Percentiles rank a stretch among this genome's conserved stretches.
phyloP scores from a whole-genome alignment of 805 yeast genomes.

The Metschnikowia noctiluminum region DNA sequence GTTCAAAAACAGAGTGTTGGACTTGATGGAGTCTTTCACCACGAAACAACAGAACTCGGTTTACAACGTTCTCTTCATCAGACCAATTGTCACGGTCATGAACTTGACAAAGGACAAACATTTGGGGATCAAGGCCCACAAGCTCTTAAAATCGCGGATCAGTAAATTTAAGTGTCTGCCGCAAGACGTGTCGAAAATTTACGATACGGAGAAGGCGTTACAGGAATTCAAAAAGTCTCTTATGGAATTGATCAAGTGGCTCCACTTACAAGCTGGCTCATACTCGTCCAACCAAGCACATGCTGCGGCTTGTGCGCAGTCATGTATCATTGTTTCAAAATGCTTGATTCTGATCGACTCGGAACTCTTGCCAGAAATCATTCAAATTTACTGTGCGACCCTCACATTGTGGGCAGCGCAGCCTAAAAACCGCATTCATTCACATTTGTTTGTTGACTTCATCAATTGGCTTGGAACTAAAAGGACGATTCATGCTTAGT shows the following conservation, averaged over 20 bases:
- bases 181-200: slow-evolving; percentile 19
- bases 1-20: slow-evolving; percentile 76
- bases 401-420: slow-evolving; percentile 60
- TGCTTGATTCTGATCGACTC: slow-evolving; percentile 40
- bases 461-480: slow-evolving; percentile 63
- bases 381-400: slow-evolving; percentile 53
- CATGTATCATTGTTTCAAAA: slow-evolving; percentile 64
- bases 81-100: slow-evolving; percentile 60
- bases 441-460: slow-evolving; percentile 68
- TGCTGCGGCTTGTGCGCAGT: slow-evolving; percentile 57
- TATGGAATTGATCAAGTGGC: slow-evolving; percentile 29
- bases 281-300: slow-evolving; percentile 47
- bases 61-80: slow-evolving; percentile 42
- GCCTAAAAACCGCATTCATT: slow-evolving; percentile 44
- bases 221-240: slow-evolving; percentile 20
- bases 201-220: slow-evolving; percentile 16
- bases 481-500: slow-evolving; percentile 1
- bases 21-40: slow-evolving; percentile 64
- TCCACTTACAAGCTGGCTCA: slow-evolving; percentile 44
- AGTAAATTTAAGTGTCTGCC: slow-evolving; percentile 44
- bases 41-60: slow-evolving; percentile 42
- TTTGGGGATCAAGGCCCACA: slow-evolving; percentile 73
- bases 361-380: slow-evolving; percentile 39
- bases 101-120: slow-evolving; percentile 64
- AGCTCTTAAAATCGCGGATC: slow-evolving; percentile 58